Evolutionary conservation across 2,329 filamentous ascomycete genomes (phyloP).

Genomic region (Fusarium sp.): DNA sequence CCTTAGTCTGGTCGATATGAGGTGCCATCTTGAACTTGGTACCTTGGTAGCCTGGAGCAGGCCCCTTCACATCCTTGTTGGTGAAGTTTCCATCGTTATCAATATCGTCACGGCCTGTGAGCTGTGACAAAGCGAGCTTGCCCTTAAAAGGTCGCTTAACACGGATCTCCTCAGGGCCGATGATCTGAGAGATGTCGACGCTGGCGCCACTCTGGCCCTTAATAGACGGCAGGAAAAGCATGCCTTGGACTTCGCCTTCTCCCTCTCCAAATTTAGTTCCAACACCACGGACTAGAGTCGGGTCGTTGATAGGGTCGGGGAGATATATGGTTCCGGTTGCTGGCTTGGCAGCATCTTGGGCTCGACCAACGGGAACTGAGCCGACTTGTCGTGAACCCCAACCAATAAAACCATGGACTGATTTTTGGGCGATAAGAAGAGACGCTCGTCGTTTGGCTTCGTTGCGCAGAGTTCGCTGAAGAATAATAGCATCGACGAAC

Average conservation of each 20-base stretch:
- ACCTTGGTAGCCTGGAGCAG: constrained; percentile 75
- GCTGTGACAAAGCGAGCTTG: constrained; percentile 78
- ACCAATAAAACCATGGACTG: constrained; percentile 93
- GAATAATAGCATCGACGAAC: constrained; percentile 95
- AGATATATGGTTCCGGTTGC: constrained; percentile 86
- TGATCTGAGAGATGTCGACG: constrained; percentile 84
- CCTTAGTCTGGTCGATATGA: constrained; percentile 92
- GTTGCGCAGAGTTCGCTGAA: constrained; percentile 89
- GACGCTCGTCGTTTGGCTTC: constrained; percentile 91
- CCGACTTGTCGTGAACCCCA: constrained; percentile 86
- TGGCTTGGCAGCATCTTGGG: constrained; percentile 87
- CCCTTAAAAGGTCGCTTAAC: constrained; percentile 90
- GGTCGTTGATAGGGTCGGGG: constrained; percentile 86
- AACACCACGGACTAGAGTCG: constrained; percentile 80
- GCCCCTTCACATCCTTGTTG: constrained; percentile 65
- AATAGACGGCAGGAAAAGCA: constrained; percentile 86
- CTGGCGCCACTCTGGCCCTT: constrained; percentile 82
- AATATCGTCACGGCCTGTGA: constrained; percentile 83
- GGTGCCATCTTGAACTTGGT: constrained; percentile 89
- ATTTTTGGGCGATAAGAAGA: constrained; percentile 95
- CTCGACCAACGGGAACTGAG: constrained; percentile 91
- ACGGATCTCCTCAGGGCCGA: constrained; percentile 82
- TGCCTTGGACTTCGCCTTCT: constrained; percentile 80
- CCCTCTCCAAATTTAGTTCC: constrained; percentile 83
- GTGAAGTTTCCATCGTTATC: constrained; percentile 73